phyloP scores from a whole-genome alignment of 495 filamentous ascomycete species.

The Hamigera avellanea region DNA sequence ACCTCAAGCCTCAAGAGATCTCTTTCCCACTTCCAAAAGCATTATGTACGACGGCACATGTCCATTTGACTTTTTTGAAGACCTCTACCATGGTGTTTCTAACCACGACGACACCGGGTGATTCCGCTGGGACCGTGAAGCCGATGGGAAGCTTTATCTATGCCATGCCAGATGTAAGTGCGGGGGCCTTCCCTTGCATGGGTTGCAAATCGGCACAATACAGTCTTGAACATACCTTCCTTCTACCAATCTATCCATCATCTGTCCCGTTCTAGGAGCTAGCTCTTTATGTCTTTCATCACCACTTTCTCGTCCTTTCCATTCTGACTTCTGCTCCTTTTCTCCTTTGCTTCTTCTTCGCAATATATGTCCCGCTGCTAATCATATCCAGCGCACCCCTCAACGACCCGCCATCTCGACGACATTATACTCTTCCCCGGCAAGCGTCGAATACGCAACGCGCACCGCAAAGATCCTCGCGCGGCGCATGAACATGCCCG shows the following conservation, averaged over 20 bases:
- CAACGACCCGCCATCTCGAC: conserved; percentile 40
- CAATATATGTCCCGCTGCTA: too few relatives aligned
- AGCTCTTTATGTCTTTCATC: too few relatives aligned
- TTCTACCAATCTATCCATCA: too few relatives aligned
- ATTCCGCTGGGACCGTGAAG: conserved; percentile 27
- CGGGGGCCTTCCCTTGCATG: neutral
- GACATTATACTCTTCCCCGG: conserved; percentile 59
- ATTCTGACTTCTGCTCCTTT: too few relatives aligned
- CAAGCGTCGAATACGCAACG: conserved; percentile 74
- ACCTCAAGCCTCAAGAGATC: conserved; percentile 46
- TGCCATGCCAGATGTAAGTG: conserved; percentile 73
- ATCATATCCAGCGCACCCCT: too few relatives aligned
- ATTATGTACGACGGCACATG: conserved; percentile 65
- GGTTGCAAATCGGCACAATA: too few relatives aligned
- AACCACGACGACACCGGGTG: conserved; percentile 55
- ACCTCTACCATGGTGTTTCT: conserved; percentile 65
- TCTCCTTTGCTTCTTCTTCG: too few relatives aligned
- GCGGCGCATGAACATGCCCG: conserved; percentile 52
- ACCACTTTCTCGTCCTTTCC: too few relatives aligned
- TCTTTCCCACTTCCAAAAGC: conserved; percentile 68
- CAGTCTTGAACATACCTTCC: too few relatives aligned
- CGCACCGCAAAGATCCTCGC: conserved; percentile 75
- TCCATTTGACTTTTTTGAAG: conserved; percentile 58
- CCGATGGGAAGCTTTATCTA: conserved; percentile 70
- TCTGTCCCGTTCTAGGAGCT: too few relatives aligned